Evolutionary conservation across 495 filamentous ascomycete genomes (phyloP).

Genomic region (Xylaria venustula): DNA sequence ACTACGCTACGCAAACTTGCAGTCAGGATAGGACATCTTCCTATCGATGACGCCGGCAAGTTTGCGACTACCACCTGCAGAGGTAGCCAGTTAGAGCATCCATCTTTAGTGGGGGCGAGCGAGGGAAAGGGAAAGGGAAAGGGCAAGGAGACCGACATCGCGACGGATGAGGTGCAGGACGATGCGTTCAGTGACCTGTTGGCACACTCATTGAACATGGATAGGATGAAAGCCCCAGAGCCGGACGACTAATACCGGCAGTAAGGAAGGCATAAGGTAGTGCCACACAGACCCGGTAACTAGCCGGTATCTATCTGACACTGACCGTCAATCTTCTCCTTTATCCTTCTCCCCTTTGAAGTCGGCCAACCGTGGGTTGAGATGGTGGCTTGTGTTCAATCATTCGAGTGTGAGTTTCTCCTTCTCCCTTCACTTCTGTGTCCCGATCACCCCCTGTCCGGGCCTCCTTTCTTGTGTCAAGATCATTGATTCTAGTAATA

Average conservation of each 20-base stretch:
- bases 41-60: constrained; percentile 5
- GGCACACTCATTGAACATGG: constrained; percentile 9
- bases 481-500: constrained; percentile 2
- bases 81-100: constrained; percentile 10
- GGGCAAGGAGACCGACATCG: constrained; percentile 10
- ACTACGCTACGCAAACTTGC: constrained; percentile 8
- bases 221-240: constrained; percentile 10
- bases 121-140: constrained; percentile 9
- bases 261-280: constrained; percentile 8
- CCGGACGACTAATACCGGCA: constrained; percentile 10
- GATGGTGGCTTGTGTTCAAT: not conserved
- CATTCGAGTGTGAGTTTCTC: not conserved
- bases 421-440: not conserved
- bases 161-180: constrained; percentile 13
- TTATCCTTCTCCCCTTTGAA: constrained; percentile 3
- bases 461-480: not conserved
- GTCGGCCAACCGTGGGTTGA: not conserved
- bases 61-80: constrained; percentile 10
- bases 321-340: constrained; percentile 3
- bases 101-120: constrained; percentile 8
- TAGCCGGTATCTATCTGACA: constrained; percentile 5
- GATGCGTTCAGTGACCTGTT: constrained; percentile 12
- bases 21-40: constrained; percentile 8
- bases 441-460: not conserved
- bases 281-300: not conserved